Base-by-base conservation (phyloP, 345 rosid genomes). In the Aethionema arabicum region DNA sequence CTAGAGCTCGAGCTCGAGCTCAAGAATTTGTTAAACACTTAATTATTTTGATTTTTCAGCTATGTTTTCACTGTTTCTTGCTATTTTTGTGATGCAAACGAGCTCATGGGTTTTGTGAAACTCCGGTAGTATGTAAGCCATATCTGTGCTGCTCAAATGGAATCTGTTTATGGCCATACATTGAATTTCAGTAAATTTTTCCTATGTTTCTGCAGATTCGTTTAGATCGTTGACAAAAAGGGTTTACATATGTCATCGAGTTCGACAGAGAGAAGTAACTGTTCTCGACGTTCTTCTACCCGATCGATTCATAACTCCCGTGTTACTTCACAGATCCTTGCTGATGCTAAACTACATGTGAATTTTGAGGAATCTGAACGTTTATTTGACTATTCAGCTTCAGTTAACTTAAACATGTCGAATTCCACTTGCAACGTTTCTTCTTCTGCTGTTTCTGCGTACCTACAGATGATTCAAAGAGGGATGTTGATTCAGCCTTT, bases 381-480 rank as follows among this genome's bases (percentile, higher is more conserved):
- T 50, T 68, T 65, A 37, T 85, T 87, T 63, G 95, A 87, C 67
- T 85, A 85, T 60, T 87, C 92, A 60, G 72, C 81, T 67, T 85
- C 95, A 4, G 37, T 84, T 5, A 78, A 83, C 47, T 49, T 78
- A 44, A 83, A 83, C 70, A 53, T 72, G 61, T 73, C 88, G 6
- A 77, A 67, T 69, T 80, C 95, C 7, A 79, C 86, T 1, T 69
- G 75, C 67, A 80, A 85, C 61, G 72, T 82, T 61, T 79, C 88
- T 44, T 83, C 90, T 45, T 75, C 80, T 10, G 76, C 82, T 29
- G 76, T 85, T 12, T 81, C 95, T 6, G 79, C 86, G 43, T 90
- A 85, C 78, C 83, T 87, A 54, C 90, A 80, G 62, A 85, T 80
- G 66, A 85, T 85, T 79, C 90, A 87, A 78, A 82, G 90, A 73